Evolutionary conservation across 1,284 basidiomycete genomes (phyloP).

Genomic region (Austropuccinia psidii): DNA sequence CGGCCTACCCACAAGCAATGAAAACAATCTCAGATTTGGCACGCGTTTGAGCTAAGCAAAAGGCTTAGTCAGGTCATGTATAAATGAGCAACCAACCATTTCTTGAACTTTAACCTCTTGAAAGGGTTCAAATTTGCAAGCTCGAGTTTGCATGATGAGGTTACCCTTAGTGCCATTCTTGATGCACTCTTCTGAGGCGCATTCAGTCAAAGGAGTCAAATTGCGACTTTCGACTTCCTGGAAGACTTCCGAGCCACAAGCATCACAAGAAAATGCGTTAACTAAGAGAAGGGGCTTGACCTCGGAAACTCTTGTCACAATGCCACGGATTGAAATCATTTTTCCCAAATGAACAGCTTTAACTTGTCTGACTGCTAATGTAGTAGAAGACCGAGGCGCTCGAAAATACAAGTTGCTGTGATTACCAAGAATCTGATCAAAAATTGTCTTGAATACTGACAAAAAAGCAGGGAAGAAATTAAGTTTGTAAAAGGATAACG

Average conservation of each 20-base stretch:
- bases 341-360: constrained; percentile 76
- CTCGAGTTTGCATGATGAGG: constrained; percentile 96
- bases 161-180: constrained; percentile 81
- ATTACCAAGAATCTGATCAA: neutral
- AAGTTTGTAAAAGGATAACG: constrained; percentile 48
- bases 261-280: constrained; percentile 97
- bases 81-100: constrained; percentile 59
- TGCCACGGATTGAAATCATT: constrained; percentile 91
- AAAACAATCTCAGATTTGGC: constrained; percentile 34
- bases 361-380: constrained; percentile 82
- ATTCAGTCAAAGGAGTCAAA: constrained; percentile 80
- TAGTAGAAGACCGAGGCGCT: constrained; percentile 58
- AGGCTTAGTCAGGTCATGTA: neutral
- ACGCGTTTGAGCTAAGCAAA: neutral
- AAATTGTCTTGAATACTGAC: neutral
- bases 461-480: constrained; percentile 40
- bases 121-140: constrained; percentile 94
- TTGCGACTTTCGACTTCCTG: constrained; percentile 92
- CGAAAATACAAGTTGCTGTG: constrained; percentile 84
- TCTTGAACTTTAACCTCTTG: constrained; percentile 99
- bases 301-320: constrained; percentile 96
- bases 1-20: constrained; percentile 63
- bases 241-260: constrained; percentile 96
- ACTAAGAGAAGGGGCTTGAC: constrained; percentile 96
- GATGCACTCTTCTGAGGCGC: constrained; percentile 61